Evolutionary conservation across 2,329 filamentous ascomycete genomes (phyloP).

Genomic region (Gaeumannomyces tritici): DNA sequence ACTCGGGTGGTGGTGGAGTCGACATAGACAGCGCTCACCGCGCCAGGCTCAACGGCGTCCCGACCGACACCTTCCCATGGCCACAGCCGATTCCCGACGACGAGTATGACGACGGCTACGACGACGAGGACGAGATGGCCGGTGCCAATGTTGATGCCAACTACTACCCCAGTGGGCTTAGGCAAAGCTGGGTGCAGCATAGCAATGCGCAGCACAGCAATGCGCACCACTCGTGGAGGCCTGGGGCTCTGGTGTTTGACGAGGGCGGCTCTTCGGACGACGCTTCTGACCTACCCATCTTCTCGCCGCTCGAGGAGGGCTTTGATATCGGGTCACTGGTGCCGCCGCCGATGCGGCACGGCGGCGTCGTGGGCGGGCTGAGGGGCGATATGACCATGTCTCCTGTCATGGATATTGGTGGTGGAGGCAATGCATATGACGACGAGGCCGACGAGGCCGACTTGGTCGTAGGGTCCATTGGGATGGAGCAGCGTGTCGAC

Average conservation of each 20-base stretch:
- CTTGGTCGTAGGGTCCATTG: neutral
- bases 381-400: neutral
- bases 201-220: neutral
- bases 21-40: neutral
- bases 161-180: neutral
- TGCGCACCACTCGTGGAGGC: neutral
- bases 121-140: neutral
- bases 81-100: neutral
- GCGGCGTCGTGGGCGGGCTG: neutral
- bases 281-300: neutral
- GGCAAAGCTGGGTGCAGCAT: neutral
- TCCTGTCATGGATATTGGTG: neutral
- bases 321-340: neutral
- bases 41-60: neutral
- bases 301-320: slow-evolving; percentile 1
- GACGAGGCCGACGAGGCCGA: neutral
- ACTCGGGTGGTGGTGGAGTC: neutral
- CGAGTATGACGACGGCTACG: neutral
- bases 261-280: neutral
- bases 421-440: neutral
- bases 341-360: neutral
- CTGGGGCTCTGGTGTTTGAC: neutral
- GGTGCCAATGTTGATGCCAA: neutral
- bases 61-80: neutral
- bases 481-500: neutral